Evolutionary conservation across 1,139 yeast species (phyloP).

Genomic region (Lodderomyces theae): DNA sequence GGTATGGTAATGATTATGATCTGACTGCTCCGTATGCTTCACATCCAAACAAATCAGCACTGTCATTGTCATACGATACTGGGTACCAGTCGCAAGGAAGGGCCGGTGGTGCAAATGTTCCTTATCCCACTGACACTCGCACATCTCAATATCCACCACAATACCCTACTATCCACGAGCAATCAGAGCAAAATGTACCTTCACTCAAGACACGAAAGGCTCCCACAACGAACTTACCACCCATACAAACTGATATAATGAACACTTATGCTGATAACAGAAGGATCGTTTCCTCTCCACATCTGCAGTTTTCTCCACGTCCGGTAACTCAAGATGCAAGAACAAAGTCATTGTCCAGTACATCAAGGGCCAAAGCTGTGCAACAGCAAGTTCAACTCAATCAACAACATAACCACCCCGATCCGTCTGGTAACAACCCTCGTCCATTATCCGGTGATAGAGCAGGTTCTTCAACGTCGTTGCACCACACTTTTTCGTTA

Average conservation of each 20-base stretch:
- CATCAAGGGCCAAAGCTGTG: conserved; percentile 13
- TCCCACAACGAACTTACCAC: conserved; percentile 17
- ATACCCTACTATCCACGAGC: conserved; percentile 11
- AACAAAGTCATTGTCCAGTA: conserved; percentile 26
- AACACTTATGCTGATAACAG: conserved; percentile 15
- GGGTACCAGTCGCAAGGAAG: conserved; percentile 3
- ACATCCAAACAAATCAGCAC: conserved; percentile 7
- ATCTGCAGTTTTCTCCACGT: conserved; percentile 15
- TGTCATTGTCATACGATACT: conserved; percentile 10
- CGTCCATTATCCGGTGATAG: conserved; percentile 21
- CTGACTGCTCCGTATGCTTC: not conserved
- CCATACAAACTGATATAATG: conserved; percentile 20
- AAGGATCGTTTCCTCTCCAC: conserved; percentile 28
- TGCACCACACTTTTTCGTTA: conserved; percentile 38
- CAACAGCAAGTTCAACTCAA: conserved; percentile 5
- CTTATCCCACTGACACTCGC: conserved; percentile 5
- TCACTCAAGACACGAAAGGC: conserved; percentile 12
- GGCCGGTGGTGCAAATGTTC: conserved; percentile 1
- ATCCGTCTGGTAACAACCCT: conserved; percentile 8
- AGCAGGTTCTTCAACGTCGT: conserved; percentile 22
- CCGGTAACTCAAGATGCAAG: conserved; percentile 18
- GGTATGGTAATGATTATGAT: not conserved
- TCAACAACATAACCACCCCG: conserved; percentile 12
- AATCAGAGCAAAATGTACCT: conserved; percentile 7
- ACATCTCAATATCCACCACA: conserved; percentile 6